Evolutionary conservation across 179 eudicot genomes (phyloP).

Genomic region (Beta lomatogona): DNA sequence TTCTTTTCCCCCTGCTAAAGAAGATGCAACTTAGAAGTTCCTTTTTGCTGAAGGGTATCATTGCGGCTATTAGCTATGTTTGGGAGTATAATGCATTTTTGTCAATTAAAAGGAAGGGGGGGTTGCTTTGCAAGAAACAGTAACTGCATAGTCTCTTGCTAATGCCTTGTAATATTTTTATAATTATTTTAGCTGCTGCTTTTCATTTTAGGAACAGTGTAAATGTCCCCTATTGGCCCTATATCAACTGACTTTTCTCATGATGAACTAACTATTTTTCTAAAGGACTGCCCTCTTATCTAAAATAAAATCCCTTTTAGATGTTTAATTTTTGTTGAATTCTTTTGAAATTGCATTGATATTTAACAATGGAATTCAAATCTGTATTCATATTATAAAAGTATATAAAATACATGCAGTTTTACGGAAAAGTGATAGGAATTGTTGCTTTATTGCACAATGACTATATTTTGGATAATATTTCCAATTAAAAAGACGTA

Average conservation of each 20-base stretch:
- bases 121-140: neutral
- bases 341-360: neutral
- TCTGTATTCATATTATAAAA: neutral
- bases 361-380: neutral
- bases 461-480: neutral
- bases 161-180: neutral
- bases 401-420: too few relatives aligned
- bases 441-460: neutral
- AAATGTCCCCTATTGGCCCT: neutral
- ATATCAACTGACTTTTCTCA: neutral
- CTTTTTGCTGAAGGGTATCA: neutral
- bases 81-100: neutral
- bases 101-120: neutral
- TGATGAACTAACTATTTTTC: neutral
- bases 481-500: neutral
- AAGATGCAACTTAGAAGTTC: neutral
- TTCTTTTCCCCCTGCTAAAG: neutral
- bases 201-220: neutral
- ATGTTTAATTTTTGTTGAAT: neutral
- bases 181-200: neutral
- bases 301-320: neutral
- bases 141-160: neutral
- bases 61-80: neutral
- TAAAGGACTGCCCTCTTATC: neutral
- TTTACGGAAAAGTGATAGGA: neutral